These are phyloP conservation scores for Fusarium napiforme DNA, from an alignment of 2,329 filamentous ascomycete species.

Conservation along the genomic window DNA sequence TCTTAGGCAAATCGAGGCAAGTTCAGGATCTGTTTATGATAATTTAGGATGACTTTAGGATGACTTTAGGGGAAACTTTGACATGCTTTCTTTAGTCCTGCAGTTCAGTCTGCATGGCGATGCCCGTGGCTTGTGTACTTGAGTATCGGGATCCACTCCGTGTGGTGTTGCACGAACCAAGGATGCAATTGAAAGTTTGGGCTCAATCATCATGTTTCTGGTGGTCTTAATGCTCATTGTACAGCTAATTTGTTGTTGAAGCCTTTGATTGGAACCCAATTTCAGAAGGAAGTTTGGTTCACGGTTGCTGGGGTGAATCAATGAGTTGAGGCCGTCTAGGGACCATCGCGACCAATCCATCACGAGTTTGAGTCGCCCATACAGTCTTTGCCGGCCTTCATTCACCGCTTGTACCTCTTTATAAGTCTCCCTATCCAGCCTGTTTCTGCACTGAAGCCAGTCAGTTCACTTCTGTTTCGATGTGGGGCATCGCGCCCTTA, in stretches of 20 bases:
- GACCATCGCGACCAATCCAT: too few relatives aligned
- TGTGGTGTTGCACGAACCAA: neutral
- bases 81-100: neutral
- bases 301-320: neutral
- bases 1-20: neutral
- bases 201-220: neutral
- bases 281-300: neutral
- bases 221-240: neutral
- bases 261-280: neutral
- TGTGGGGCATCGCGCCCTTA: neutral
- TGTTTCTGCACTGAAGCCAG: too few relatives aligned
- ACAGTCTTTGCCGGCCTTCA: too few relatives aligned
- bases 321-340: too few relatives aligned
- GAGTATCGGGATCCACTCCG: rapidly evolving
- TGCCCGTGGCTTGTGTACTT: neutral
- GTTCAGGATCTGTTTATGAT: neutral
- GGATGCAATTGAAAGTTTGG: neutral
- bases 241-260: neutral
- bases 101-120: neutral
- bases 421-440: too few relatives aligned
- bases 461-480: neutral
- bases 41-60: neutral
- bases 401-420: too few relatives aligned
- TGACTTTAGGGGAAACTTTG: neutral
- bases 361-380: too few relatives aligned